Evolutionary conservation across 208 protist species (phyloP), one percentile per base, ranked within the genome.

Genomic region (Balamuthia mandrillaris): DNA sequence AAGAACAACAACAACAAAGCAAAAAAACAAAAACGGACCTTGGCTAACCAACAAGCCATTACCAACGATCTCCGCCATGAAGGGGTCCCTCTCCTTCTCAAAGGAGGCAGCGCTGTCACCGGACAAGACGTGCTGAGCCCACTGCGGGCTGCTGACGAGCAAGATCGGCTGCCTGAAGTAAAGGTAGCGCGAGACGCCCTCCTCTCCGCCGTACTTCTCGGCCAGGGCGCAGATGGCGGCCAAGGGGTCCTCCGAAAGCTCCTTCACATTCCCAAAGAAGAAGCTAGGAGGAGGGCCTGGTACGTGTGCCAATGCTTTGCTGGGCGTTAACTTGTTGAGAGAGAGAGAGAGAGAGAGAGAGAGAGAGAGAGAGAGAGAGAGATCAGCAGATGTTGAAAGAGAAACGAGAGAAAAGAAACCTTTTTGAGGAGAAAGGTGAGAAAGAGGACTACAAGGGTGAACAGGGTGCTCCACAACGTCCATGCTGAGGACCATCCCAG

Each of bases 61-160:
- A 49, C 70, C 70, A 3, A 78, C 70, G 27, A 78, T 78, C 47
- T 14, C 37, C 6, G 70, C 70, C 16, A 78, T 42, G 33, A 44
- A 78, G 45, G 70, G 70, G 24, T 78, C 70, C 33, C 70, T 42
- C 45, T 78, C 70, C 70, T 78, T 78, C 70, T 78, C 70, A 33
- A 78, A 78, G 45, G 42, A 29, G 70, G 52, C 70, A 27, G 47
- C 58, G 21, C 47, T 49, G 21, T 78, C 70, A n/a, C n/a, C n/a
- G 47, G 47, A 60, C 47, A 78, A 49, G 16, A 78, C 47, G 33
- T 60, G 44, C 45, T 78, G 52, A 29, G 58, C 24, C 70, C 70
- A 78, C 70, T 6, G n/a, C 16, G 70, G 70, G 27, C 58, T 41
- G 7, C 47, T 60, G n/a, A 78, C 70, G 12, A 78, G 31, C 70